Base-by-base conservation (phyloP, 768 basidiomycete species). In the Macrolepiota dolichaula region DNA sequence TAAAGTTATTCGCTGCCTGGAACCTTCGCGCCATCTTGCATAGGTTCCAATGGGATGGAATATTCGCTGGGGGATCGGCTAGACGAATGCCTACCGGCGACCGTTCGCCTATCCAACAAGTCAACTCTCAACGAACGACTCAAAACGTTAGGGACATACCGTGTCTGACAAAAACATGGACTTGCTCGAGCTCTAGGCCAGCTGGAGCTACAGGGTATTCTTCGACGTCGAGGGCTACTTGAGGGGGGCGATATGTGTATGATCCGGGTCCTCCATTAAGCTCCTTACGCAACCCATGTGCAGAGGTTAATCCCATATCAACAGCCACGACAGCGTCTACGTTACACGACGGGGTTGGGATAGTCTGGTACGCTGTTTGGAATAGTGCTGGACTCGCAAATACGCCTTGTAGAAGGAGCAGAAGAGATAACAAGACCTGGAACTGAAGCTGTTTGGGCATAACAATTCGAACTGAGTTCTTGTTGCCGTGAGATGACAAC, bases 81-180 rank as follows among this genome's bases (percentile, higher is more conserved):
- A 92, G 80, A 2, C 89, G 82, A 11, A 85, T 75, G 9, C 83
- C 84, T n/a, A 92, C 89, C 0, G 91, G 91, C 0, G 89, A 84
- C 37, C 91, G 82, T 73, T 92, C 91, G 32, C 90, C 90, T 92
- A 62, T 22, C 47, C 17, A n/a, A 7, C 57, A 40, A 49, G 35
- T 47, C 46, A 12, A 24, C 32, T 27, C 15, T 51, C 7, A 7
- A 32, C 7, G 29, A 32, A 24, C 25, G 25, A 37, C 24, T 37
- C 35, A 35, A 7, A 32, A n/a, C 29, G 59, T 29, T 40, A 10
- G 44, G 42, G 19, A 74, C 84, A 51, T 59, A 89, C 90, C 90
- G 70, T 92, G 91, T 25, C 91, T 79, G 3, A 89, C 82, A 67
- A 85, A 92, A 40, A 91, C 72, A 69, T 92, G 87, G 11, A 92